Conservation (phyloP, 768 basidiomycete species). For the Naematelia encephala region DNA sequence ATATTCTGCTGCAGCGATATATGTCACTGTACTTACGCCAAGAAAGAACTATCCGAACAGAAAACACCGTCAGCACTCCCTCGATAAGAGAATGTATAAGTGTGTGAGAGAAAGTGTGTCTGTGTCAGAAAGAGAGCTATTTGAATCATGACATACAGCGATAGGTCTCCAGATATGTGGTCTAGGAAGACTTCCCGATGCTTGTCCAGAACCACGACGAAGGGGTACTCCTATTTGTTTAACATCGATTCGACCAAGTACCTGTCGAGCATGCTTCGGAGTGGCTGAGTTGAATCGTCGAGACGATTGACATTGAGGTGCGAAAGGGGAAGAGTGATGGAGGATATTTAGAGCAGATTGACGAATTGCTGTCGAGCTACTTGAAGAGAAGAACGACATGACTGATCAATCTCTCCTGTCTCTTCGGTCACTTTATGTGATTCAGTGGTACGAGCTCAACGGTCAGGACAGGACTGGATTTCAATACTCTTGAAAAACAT, state of each 20-base stretch:
- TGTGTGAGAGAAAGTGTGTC: no score
- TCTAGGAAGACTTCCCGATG: conserved; percentile 15
- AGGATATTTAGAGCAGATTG: no score
- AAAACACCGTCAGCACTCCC: conserved; percentile 1
- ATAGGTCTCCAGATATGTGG: conserved; percentile 42
- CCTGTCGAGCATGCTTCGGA: conserved; percentile 16
- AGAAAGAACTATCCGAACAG: conserved; percentile 47
- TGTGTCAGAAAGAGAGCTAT: not conserved
- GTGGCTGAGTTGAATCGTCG: not conserved
- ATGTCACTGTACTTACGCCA: conserved; percentile 41
- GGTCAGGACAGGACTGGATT: no score
- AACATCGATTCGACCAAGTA: conserved; percentile 42
- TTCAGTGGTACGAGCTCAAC: no score
- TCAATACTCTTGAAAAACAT: not conserved
- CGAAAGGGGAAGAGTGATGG: no score
- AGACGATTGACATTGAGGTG: no score
- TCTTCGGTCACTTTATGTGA: no score
- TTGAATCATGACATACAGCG: conserved; percentile 19
- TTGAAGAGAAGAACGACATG: no score
- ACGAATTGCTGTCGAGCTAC: no score
- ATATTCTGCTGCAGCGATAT: conserved; percentile 35
- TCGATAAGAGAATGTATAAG: no score
- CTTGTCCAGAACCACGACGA: conserved; percentile 14
- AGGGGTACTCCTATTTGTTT: conserved; percentile 39
- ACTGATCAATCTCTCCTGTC: no score